phyloP scores from a whole-genome alignment of 2,329 filamentous ascomycete genomes.

The Epichloe coenophiala region DNA sequence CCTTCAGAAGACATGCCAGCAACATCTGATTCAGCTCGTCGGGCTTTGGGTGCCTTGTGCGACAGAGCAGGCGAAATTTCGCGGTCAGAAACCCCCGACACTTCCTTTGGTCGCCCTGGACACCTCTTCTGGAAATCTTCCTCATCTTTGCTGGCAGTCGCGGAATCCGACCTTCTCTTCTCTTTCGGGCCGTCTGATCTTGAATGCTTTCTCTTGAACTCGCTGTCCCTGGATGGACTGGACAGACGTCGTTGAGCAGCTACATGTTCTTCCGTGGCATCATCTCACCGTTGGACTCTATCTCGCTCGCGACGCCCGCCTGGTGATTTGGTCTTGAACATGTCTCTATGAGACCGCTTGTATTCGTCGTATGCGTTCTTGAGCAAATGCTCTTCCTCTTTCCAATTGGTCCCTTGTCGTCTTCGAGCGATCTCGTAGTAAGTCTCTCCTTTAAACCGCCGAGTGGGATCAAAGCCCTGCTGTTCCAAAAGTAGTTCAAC shows the following conservation, averaged over 20 bases:
- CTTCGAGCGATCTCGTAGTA: constrained; percentile 82
- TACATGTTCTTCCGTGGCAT: constrained; percentile 30
- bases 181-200: constrained; percentile 33
- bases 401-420: constrained; percentile 76
- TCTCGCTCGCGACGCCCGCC: constrained; percentile 27
- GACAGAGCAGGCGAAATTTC: constrained; percentile 36
- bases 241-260: constrained; percentile 32
- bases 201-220: constrained; percentile 29
- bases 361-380: constrained; percentile 61
- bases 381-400: constrained; percentile 71
- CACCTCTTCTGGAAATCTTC: constrained; percentile 37
- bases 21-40: constrained; percentile 40
- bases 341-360: constrained; percentile 36
- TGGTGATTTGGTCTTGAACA: constrained; percentile 37
- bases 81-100: constrained; percentile 37
- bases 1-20: constrained; percentile 41
- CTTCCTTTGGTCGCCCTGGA: constrained; percentile 41
- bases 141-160: constrained; percentile 28
- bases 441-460: constrained; percentile 59
- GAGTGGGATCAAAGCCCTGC: constrained; percentile 67
- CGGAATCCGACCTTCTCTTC: constrained; percentile 31
- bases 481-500: constrained; percentile 69
- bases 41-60: constrained; percentile 36
- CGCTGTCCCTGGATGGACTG: constrained; percentile 34
- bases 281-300: constrained; percentile 26